Conservation (phyloP, 2,329 filamentous ascomycete species). For the Helotiales sp. region DNA sequence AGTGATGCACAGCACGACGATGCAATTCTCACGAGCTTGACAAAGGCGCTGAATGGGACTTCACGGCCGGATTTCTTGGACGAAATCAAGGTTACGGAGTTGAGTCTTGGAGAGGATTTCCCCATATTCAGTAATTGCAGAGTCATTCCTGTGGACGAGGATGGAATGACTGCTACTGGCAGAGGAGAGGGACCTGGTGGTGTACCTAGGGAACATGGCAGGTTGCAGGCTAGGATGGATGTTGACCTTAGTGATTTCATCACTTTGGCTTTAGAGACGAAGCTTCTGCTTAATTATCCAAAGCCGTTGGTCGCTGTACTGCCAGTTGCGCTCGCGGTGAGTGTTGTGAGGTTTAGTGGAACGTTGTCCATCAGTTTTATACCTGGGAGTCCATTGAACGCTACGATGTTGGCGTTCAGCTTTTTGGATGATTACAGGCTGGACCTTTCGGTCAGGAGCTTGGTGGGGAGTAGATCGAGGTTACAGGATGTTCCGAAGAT, state of each 20-base stretch:
- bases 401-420: constrained; percentile 90
- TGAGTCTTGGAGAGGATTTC: constrained; percentile 93
- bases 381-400: constrained; percentile 65
- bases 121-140: constrained; percentile 98
- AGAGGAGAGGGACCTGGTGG: constrained; percentile 31
- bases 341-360: constrained; percentile 90
- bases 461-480: constrained; percentile 76
- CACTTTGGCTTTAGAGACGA: constrained; percentile 91
- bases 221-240: constrained; percentile 93
- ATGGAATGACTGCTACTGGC: constrained; percentile 59
- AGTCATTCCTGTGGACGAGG: constrained; percentile 86
- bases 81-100: constrained; percentile 89
- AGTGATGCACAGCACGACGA: constrained; percentile 91
- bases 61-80: constrained; percentile 89
- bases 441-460: constrained; percentile 77
- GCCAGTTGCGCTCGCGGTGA: constrained; percentile 88
- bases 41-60: constrained; percentile 81
- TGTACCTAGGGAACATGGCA: constrained; percentile 58
- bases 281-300: constrained; percentile 90
- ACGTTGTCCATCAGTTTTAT: constrained; percentile 93
- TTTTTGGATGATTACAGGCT: constrained; percentile 88
- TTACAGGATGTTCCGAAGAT: constrained; percentile 88
- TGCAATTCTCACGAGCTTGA: constrained; percentile 82
- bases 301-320: constrained; percentile 85
- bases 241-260: constrained; percentile 96